phyloP scores from a whole-genome alignment of 2,329 filamentous ascomycete genomes.

The Trichoderma semiorbis region DNA sequence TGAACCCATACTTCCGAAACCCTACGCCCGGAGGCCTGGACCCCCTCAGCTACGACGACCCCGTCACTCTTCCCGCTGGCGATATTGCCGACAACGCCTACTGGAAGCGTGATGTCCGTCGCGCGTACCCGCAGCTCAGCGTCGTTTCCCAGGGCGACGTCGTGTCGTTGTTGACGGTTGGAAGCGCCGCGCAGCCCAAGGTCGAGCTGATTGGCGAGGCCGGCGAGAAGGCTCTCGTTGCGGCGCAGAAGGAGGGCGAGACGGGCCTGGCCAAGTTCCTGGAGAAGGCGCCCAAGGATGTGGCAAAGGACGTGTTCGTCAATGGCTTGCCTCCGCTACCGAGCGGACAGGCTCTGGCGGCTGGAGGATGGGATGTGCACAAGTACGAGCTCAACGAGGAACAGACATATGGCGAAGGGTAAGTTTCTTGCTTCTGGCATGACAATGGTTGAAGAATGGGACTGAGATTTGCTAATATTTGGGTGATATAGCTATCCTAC shows the following conservation, averaged over 20 bases:
- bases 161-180: constrained; percentile 79
- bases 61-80: constrained; percentile 56
- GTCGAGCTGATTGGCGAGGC: constrained; percentile 70
- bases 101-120: constrained; percentile 88
- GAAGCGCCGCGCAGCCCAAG: constrained; percentile 76
- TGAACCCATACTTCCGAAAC: constrained; percentile 90
- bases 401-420: constrained; percentile 68
- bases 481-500: constrained; percentile 54
- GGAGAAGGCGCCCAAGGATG: constrained; percentile 52
- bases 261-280: constrained; percentile 72
- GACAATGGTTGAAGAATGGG: neutral
- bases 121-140: constrained; percentile 76
- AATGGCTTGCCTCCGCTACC: constrained; percentile 85
- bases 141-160: constrained; percentile 80
- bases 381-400: constrained; percentile 63
- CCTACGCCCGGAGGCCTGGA: constrained; percentile 56
- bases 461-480: constrained; percentile 29
- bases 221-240: constrained; percentile 64
- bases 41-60: constrained; percentile 39
- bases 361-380: constrained; percentile 61
- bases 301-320: constrained; percentile 63
- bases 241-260: constrained; percentile 70
- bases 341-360: constrained; percentile 58
- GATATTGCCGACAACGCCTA: constrained; percentile 45
- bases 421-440: constrained; percentile 37